Conservation (phyloP, 1,284 basidiomycete species). For the Rhodotorula sp. region DNA sequence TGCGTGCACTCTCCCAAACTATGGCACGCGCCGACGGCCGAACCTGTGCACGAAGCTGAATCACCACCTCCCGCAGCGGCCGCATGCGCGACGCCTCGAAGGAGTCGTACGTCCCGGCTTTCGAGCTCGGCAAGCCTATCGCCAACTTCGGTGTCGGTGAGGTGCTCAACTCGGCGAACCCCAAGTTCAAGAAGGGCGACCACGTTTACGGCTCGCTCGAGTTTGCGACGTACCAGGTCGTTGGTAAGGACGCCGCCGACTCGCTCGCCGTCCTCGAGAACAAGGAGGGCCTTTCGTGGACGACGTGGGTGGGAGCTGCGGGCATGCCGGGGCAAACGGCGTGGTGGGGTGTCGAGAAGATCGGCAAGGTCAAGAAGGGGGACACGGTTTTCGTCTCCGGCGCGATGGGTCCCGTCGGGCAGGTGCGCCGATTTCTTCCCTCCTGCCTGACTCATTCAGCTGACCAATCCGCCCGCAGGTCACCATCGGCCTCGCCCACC, state of each 20-base stretch:
- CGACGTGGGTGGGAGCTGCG: slow-evolving; percentile 54
- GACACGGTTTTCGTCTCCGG: slow-evolving; percentile 66
- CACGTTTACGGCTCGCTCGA: slow-evolving; percentile 28
- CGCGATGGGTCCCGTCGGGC: slow-evolving; percentile 42
- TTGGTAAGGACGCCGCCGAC: slow-evolving; percentile 16
- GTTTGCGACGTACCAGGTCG: slow-evolving; percentile 32
- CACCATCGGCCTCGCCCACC: slow-evolving; percentile 39
- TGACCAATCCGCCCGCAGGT: background rate
- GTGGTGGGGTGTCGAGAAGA: slow-evolving; percentile 19
- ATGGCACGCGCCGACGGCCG: no score
- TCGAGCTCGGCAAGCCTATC: slow-evolving; percentile 35
- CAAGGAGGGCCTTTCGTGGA: slow-evolving; percentile 40
- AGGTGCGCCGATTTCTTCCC: background rate
- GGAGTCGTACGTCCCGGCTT: slow-evolving; percentile 41
- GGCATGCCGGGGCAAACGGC: slow-evolving; percentile 40
- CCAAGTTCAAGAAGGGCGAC: slow-evolving; percentile 29
- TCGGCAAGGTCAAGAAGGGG: slow-evolving; percentile 71
- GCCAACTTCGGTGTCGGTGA: slow-evolving; percentile 38
- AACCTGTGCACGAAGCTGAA: background rate
- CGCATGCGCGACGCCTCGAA: slow-evolving; percentile 32
- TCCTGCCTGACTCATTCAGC: no score
- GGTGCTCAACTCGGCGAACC: slow-evolving; percentile 34
- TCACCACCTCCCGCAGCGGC: slow-evolving; percentile 19
- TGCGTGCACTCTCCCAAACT: background rate
- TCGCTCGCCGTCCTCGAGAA: slow-evolving; percentile 34